Evolutionary conservation across 345 rosid species (phyloP), one percentile per base, ranked within the genome.

Genomic region (Capsella bursapastoris): DNA sequence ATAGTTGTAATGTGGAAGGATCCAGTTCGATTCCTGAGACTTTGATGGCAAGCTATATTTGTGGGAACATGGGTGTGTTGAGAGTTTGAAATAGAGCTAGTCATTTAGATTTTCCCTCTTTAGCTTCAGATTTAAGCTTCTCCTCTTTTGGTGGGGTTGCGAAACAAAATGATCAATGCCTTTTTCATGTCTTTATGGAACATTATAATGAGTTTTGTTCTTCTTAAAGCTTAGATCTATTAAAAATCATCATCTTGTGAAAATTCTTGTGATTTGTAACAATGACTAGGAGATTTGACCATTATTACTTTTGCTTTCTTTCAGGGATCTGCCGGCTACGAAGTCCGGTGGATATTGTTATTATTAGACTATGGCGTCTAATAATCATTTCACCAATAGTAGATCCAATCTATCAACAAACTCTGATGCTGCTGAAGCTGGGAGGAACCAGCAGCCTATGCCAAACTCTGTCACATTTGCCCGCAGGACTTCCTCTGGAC

Each of bases 401-500:
- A 77, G 89, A 63, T 91, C 97, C 0, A 85, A 83, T 45, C 76
- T 91, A 62, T 89, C 98, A 1, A 58, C 68, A 8, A 83, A 76
- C 73, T 87, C 97, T 25, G 98, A 91, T 82, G 87, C 89, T 49
- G 64, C 80, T 29, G 97, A 94, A 50, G 74, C 88, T 16, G 83
- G 69, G 51, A 90, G 85, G 83, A 85, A 45, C 70, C 51, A 63
- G 51, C 79, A 89, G 61, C 87, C 89, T 2, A 49, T 82, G 66
- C 91, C 90, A 61, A 90, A 90, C 52, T 63, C 87, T 0, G 96
- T 94, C 68, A 87, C 91, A 58, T 94, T 91, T 71, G 97, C 83
- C 57, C 74, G 97, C 55, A 86, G 97, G 74, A 94, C 97, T 44
- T 83, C 91, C 25, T 94, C 97, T 0, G 98, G 97, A 0, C 91